A percentile compares a stretch with the other conserved stretches of the same genome.
Conservation (phyloP, 176 grass and related monocot genomes). For the Eleusine indica region DNA sequence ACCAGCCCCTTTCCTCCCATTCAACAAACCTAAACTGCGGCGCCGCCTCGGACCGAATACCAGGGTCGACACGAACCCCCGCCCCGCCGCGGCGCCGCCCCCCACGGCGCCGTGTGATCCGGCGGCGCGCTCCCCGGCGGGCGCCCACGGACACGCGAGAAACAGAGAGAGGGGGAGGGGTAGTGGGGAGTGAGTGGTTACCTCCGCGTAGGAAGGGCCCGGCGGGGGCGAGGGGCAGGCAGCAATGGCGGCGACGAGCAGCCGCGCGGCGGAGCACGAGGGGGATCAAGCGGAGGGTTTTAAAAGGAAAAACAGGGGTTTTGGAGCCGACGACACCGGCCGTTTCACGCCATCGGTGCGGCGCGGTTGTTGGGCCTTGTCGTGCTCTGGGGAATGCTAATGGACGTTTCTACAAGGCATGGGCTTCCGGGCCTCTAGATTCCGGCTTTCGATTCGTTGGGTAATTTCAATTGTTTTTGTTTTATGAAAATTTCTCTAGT, state of each 20-base stretch:
- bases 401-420: background rate
- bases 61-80: background rate
- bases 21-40: background rate
- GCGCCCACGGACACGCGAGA: too few species aligned
- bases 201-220: background rate
- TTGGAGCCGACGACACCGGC: background rate
- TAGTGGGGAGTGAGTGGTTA: background rate
- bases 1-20: too few species aligned
- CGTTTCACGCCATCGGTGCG: background rate
- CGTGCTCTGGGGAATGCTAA: background rate
- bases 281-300: conserved; percentile 40
- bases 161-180: background rate
- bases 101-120: background rate
- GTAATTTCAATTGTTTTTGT: too few species aligned
- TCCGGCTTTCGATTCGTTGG: background rate
- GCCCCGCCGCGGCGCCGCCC: background rate
- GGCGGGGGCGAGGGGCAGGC: background rate
- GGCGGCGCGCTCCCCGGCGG: background rate
- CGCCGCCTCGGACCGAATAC: background rate
- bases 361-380: background rate
- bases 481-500: too few species aligned
- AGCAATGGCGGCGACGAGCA: conserved; percentile 21
- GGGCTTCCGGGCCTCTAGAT: background rate
- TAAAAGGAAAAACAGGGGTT: conserved; percentile 3
- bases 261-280: conserved; percentile 19